A percentile compares a stretch with the other conserved stretches of the same genome.
phyloP scores from a whole-genome alignment of 371 early-diverging fungal genomes.

The Aphelidium insulamus region DNA sequence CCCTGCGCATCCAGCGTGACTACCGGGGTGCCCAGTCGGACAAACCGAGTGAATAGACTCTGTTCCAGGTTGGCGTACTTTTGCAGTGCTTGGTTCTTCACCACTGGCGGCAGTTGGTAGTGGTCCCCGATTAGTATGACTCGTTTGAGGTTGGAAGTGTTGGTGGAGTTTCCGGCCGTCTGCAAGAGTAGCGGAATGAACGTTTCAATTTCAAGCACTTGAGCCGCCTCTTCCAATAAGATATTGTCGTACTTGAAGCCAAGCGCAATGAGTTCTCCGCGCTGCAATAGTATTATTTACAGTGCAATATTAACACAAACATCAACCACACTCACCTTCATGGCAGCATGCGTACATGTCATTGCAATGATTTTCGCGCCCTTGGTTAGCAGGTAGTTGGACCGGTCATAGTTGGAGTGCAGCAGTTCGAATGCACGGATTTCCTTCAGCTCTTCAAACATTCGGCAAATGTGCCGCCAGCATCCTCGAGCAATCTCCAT shows the following conservation, averaged over 20 bases:
- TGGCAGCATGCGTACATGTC: slow-evolving; percentile 86
- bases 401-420: slow-evolving; percentile 45
- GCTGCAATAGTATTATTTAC: slow-evolving; percentile 8
- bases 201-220: slow-evolving; percentile 86
- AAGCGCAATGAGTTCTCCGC: slow-evolving; percentile 50
- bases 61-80: slow-evolving; percentile 75
- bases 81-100: slow-evolving; percentile 58
- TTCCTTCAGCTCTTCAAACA: slow-evolving; percentile 49
- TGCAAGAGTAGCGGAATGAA: slow-evolving; percentile 79
- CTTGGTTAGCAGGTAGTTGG: slow-evolving; percentile 73
- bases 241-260: slow-evolving; percentile 86
- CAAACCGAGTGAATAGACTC: slow-evolving; percentile 65
- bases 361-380: slow-evolving; percentile 89
- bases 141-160: slow-evolving; percentile 35
- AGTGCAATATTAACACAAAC: not conserved
- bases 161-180: slow-evolving; percentile 23
- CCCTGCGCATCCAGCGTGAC: slow-evolving; percentile 68
- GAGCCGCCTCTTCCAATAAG: slow-evolving; percentile 94
- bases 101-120: slow-evolving; percentile 82
- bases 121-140: slow-evolving; percentile 94
- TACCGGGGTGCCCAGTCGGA: slow-evolving; percentile 70
- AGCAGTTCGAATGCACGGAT: slow-evolving; percentile 82
- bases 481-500: slow-evolving; percentile 44
- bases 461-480: slow-evolving; percentile 42
- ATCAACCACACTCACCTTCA: slow-evolving; percentile 19